Evolutionary conservation across 2,329 filamentous ascomycete species (phyloP).

Genomic region (Microthyrium microscopicum): DNA sequence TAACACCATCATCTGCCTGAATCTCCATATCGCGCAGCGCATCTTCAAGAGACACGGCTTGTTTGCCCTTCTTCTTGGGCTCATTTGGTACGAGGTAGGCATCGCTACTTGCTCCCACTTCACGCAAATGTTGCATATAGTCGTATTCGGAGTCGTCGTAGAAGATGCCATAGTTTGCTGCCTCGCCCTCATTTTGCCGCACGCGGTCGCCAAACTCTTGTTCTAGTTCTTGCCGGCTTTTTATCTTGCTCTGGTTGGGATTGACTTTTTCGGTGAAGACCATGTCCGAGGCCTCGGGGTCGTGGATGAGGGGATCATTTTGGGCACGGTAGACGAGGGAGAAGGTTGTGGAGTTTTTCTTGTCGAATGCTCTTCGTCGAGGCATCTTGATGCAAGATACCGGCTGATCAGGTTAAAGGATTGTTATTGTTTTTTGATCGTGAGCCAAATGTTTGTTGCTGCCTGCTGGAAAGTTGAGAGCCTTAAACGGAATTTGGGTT

Average conservation of each 20-base stretch:
- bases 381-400: too few relatives aligned
- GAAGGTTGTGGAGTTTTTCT: conserved; percentile 86
- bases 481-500: too few relatives aligned
- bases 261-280: conserved; percentile 53
- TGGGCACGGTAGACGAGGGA: conserved; percentile 90
- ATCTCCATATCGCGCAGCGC: conserved; percentile 47
- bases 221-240: conserved; percentile 63
- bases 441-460: too few relatives aligned
- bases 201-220: conserved; percentile 52
- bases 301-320: conserved; percentile 93
- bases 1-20: conserved; percentile 26
- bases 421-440: too few relatives aligned
- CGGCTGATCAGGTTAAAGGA: too few relatives aligned
- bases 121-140: conserved; percentile 97
- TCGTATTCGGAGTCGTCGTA: conserved; percentile 93
- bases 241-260: conserved; percentile 27
- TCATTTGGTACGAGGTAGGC: conserved; percentile 65
- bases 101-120: conserved; percentile 52
- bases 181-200: conserved; percentile 85
- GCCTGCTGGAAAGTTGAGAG: too few relatives aligned
- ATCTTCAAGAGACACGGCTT: conserved; percentile 52
- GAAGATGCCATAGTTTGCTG: conserved; percentile 83
- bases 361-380: too few relatives aligned
- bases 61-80: conserved; percentile 45
- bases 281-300: conserved; percentile 74